Base-by-base conservation (phyloP, 169 alveolate species). In the Cyclospora cayetanensis region DNA sequence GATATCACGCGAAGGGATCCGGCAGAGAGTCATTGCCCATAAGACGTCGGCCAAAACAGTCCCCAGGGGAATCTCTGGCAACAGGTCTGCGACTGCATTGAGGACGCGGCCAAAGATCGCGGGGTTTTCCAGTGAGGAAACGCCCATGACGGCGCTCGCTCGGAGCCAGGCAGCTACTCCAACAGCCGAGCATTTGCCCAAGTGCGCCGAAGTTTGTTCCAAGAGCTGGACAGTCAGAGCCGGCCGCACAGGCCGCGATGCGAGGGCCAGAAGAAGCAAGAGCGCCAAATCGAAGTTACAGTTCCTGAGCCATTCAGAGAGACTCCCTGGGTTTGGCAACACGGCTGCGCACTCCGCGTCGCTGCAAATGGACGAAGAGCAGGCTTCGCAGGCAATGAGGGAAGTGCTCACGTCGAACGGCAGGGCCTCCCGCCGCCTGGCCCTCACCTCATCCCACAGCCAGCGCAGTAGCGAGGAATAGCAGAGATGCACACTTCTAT, bases 81-180 rank as follows among this genome's bases (percentile, higher is more conserved):
- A 3, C 27, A 22, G n/a, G 80, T 0, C 22, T 39, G 18, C 34
- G 12, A 60, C 84, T 39, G 60, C 53, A 3, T 46, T 15, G 22
- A 25, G 35, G 84, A 9, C 35, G 63, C 82, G 29, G 3, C 9
- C 18, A 20, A 12, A n/a, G n/a, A n/a, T n/a, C 9, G 35, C 42
- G 31, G 60, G 60, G 15, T 46, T 46, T 46, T 46, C 60, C 7
- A 4, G 29, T 1, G 35, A 9, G 29, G 84, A 72, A 7, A 39
- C 37, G 7, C 46, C 60, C 60, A 72, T 1, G 22, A 4, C 34
- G 18, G 41, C 84, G 12, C 20, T 4, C 0, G 84, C 27, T 22
- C 84, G 60, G 50, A 41, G 50, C 84, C 84, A 72, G 11, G 84
- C 84, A 37, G 84, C 84, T 3, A 72, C 63, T 4, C 63, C 84